Base-by-base conservation (phyloP, 495 filamentous ascomycete genomes). In the Aspergillus diversus region DNA sequence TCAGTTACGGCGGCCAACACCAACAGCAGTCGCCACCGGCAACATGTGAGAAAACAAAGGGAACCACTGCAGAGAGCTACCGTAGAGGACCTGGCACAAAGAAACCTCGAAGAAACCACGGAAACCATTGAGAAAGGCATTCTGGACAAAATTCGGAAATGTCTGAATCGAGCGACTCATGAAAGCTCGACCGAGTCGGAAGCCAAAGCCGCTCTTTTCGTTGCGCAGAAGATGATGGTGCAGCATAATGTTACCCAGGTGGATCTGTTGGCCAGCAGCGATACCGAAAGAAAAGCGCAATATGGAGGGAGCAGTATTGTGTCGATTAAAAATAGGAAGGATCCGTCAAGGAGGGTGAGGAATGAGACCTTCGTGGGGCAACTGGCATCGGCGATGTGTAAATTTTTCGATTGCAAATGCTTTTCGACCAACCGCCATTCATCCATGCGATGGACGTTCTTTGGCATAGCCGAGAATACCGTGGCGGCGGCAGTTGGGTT, bases 91-190 rank as follows among this genome's bases (percentile, higher is more conserved):
- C 33, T 33, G 33, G 59, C 66, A 7, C 31, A 34, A 35, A 33
- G 49, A 32, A 5, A 33, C 27, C 33, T 27, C 33, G 31, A 56
- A 42, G 4, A 62, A 39, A 64, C 13, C 7, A 13, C 37, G 1
- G 7, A 7, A 13, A 13, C 34, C 17, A 53, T 63, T 33, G 58
- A 66, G 43, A 52, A 60, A 51, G 55, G 15, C 13, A 63, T 73
- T 27, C 57, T 77, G 9, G 64, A 70, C 6, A 63, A 68, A 27
- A 73, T 75, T 61, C 65, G 69, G 63, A 77, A 77, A 64, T 73
- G 71, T 50, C 66, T 73, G 21, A 59, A 48, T 11, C 66, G 67
- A 27, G 69, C 69, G 33, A 61, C 69, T 21, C 71, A 77, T 48
- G 32, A 61, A 15, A 66, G 54, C 57, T 56, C 66, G 27, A 63